These are phyloP conservation scores for Cyberlindnera maritima DNA, from an alignment of 805 yeast genomes.

Conservation along the genomic window DNA sequence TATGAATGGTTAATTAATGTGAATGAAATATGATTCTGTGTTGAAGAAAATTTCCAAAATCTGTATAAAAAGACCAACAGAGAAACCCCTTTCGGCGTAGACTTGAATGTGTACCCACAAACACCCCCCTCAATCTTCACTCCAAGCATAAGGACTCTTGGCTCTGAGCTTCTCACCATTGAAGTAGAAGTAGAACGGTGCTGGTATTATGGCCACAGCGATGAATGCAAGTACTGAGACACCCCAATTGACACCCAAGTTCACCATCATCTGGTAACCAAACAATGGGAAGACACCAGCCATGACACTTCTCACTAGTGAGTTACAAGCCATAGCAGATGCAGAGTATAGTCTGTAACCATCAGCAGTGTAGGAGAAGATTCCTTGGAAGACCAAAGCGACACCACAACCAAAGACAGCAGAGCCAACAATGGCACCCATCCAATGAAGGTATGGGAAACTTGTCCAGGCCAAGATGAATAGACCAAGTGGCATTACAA, in stretches of 20 bases:
- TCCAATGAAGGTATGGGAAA: slow-evolving; percentile 61
- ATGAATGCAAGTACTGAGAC: slow-evolving; percentile 49
- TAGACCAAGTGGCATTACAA: slow-evolving; percentile 58
- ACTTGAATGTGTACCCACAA: no score
- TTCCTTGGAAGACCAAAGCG: slow-evolving; percentile 63
- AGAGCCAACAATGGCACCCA: slow-evolving; percentile 68
- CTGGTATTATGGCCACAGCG: slow-evolving; percentile 47
- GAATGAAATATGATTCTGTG: no score
- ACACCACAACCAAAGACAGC: slow-evolving; percentile 72
- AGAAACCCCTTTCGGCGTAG: no score
- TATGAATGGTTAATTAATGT: no score
- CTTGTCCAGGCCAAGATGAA: slow-evolving; percentile 81
- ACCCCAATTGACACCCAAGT: slow-evolving; percentile 59
- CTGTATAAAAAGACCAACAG: no score
- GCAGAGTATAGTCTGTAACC: slow-evolving; percentile 56
- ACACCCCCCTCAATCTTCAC: slow-evolving; percentile 16
- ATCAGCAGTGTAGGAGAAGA: slow-evolving; percentile 63
- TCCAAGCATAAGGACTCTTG: slow-evolving; percentile 48
- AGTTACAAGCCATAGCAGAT: slow-evolving; percentile 48
- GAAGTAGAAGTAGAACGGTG: slow-evolving; percentile 52
- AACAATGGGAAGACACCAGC: slow-evolving; percentile 58
- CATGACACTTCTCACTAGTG: slow-evolving; percentile 51
- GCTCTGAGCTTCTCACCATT: slow-evolving; percentile 44
- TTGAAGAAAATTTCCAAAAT: no score
- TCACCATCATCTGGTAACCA: slow-evolving; percentile 54